phyloP scores from a whole-genome alignment of 352 stramenopile genomes.

The Phytophthora pseudosyringae region DNA sequence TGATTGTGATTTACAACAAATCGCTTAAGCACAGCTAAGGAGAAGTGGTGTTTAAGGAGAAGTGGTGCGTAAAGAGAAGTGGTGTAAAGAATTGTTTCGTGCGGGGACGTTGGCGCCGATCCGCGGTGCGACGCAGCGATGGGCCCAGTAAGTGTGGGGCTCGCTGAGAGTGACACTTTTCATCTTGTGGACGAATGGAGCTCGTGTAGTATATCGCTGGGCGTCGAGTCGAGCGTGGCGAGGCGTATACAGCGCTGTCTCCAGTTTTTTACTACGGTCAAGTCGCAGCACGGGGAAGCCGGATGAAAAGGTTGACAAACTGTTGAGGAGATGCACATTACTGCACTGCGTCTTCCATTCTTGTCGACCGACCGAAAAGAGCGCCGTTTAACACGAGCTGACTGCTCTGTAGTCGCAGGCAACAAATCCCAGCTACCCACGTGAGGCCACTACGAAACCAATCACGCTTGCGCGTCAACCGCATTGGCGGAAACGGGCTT shows the following conservation, averaged over 20 bases:
- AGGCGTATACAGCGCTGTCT: slow-evolving; percentile 5
- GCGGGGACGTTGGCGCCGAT: background rate
- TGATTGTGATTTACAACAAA: background rate
- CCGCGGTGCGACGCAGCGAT: slow-evolving; percentile 6
- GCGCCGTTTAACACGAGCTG: background rate
- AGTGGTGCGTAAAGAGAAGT: too few species aligned
- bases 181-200: slow-evolving; percentile 12
- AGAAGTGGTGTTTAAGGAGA: background rate
- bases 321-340: slow-evolving; percentile 20
- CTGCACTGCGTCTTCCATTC: slow-evolving; percentile 20
- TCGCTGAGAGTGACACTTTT: slow-evolving; percentile 14
- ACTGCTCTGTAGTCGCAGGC: background rate
- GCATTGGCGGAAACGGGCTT: background rate
- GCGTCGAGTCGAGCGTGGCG: slow-evolving; percentile 14
- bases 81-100: too few species aligned
- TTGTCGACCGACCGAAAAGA: background rate
- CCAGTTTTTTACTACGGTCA: background rate
- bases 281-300: slow-evolving; percentile 14
- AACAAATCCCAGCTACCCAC: too few species aligned
- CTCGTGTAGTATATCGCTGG: slow-evolving; percentile 3
- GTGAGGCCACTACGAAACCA: background rate
- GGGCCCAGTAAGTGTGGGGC: background rate
- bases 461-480: background rate
- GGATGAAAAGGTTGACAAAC: slow-evolving; percentile 1
- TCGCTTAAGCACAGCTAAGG: background rate